Evolutionary conservation across 2,329 filamentous ascomycete genomes (phyloP), one percentile per base, ranked within the genome.

Genomic region (Leptographium lundbergii): DNA sequence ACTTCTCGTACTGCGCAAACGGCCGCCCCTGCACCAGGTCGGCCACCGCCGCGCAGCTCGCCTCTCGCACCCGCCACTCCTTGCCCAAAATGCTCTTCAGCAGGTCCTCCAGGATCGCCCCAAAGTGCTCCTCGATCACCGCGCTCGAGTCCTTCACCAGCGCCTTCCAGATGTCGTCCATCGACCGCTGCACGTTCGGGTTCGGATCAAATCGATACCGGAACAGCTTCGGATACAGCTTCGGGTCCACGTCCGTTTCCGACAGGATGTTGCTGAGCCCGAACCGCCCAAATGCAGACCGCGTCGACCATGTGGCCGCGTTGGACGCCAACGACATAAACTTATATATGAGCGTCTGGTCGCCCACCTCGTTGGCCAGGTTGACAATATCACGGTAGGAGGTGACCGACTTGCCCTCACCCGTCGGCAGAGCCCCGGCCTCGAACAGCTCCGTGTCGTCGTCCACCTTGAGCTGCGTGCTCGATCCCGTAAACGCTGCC

Each of bases 321-420:
- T 96, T 96, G 1, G 91, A 90, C 3, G 94, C 94, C 65, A 99
- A 79, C 0, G 91, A 92, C 94, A 99, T 99, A 74, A 99, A 97
- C 62, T 91, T 90, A 75, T 99, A 99, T 1, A 97, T 89, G n/a
- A 99, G 77, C 65, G 88, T 91, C 60, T 94, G 92, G 67, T 99
- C 92, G 13, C 94, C 94, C 39, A 96, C 91, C 73, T 99, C 94
- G 51, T 92, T 89, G n/a, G 94, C 94, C 54, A 99, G 77, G 65
- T 81, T 94, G 71, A 99, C 88, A 64, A 99, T 97, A 68, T 99
- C 94, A 69, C 95, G 96, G 75, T 99, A 99, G 0, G 92, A 97
- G 0, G 90, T 96, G 59, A 97, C 82, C 0, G 91, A 91, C 64
- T 81, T 89, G 9, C 91, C 91, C 63, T 96, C 90, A 4, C 91